Base-by-base conservation (phyloP, 1,139 yeast genomes). In the Saccharomyces hybrid region DNA sequence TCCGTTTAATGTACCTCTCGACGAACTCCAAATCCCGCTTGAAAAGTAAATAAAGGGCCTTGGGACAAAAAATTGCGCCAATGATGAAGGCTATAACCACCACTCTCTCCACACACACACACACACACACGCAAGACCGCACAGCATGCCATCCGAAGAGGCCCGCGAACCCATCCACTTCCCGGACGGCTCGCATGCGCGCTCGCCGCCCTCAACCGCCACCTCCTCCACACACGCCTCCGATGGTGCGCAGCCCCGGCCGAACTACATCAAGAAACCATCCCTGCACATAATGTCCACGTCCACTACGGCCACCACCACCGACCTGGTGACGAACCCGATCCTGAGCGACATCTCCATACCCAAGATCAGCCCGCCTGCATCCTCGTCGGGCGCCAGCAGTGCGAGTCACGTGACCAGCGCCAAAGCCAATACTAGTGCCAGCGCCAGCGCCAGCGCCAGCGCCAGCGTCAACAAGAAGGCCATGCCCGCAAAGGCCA, bases 281-380 rank as follows among this genome's bases (percentile, higher is more conserved):
- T 38, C 44, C 24, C 11, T 38, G 7, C 44, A 38, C 44, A 38
- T 38, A 6, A 14, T 38, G 21, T 38, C 44, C 11, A 38, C 44
- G 8, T 38, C 44, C 8, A 38, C 44, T 0, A 38, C 44, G 12
- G 3, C 42, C 2, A 63, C 69, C 2, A 65, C 70, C 0, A 65
- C 70, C 2, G 61, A 64, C 32, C 48, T 67, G n/a, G 69, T 62
- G 47, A 66, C 65, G 1, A 66, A 62, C 47, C 66, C 69, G 4
- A 69, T 67, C 8, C 49, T 66, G 28, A 64, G 68, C 53, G 58
- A 64, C 51, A 60, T 66, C 31, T 58, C 66, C 3, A 52, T 64
- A 14, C 66, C 67, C 5, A 55, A 56, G 16, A 57, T 54, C 8
- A 49, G 54, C 4, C 55, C 54, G 12, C 42, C 47, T 8, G 24